A percentile compares a stretch with the other conserved stretches of the same genome.
Conservation (phyloP, 2,329 filamentous ascomycete genomes). For the Leptosphaerulina australis region DNA sequence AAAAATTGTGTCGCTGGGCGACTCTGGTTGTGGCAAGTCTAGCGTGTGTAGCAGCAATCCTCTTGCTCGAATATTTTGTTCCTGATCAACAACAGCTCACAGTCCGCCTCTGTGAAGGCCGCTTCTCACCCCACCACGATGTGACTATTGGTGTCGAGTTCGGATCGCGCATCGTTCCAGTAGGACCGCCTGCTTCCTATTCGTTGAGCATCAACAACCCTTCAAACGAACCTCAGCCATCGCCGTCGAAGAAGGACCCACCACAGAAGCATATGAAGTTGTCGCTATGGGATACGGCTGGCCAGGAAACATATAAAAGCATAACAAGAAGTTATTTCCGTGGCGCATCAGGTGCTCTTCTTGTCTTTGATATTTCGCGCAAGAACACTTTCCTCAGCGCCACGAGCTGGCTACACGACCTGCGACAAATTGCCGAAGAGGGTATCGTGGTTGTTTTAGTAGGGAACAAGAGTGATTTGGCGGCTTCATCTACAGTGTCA, state of each 20-base stretch:
- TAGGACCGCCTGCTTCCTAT: conserved; percentile 78
- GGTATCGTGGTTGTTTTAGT: conserved; percentile 94
- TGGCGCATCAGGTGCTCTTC: conserved; percentile 75
- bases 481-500: conserved; percentile 53
- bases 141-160: conserved; percentile 98
- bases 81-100: conserved; percentile 65
- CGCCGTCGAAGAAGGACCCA: conserved; percentile 41
- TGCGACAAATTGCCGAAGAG: conserved; percentile 92
- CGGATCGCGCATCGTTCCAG: conserved; percentile 88
- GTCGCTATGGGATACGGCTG: conserved; percentile 92
- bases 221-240: conserved; percentile 23
- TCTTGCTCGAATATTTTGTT: neutral
- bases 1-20: conserved; percentile 97
- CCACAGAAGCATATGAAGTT: conserved; percentile 85
- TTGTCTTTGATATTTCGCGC: conserved; percentile 94
- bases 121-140: conserved; percentile 92
- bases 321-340: conserved; percentile 95
- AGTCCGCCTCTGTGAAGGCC: conserved; percentile 93
- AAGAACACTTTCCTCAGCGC: conserved; percentile 84
- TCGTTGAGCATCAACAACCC: conserved; percentile 62
- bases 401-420: conserved; percentile 90
- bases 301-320: conserved; percentile 96
- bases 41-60: conserved; percentile 53
- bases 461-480: conserved; percentile 91
- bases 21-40: conserved; percentile 95